Conservation (phyloP, 2,329 filamentous ascomycete genomes). For the Claviceps africana region DNA sequence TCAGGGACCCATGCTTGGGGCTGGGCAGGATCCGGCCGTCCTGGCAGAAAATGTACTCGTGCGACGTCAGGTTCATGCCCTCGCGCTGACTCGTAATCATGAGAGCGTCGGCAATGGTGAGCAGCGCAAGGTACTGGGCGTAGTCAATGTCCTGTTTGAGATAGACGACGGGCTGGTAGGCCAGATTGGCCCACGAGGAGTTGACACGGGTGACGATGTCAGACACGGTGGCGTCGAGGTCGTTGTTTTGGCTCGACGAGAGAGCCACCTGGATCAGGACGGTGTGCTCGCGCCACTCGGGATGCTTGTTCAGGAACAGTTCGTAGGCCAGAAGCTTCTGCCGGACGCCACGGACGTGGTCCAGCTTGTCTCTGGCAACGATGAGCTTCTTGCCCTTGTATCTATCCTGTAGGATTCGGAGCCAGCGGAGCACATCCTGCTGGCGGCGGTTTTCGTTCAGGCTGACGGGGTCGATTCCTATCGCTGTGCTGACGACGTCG, state of each 20-base stretch:
- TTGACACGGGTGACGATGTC: conserved; percentile 94
- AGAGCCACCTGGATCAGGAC: conserved; percentile 90
- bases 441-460: conserved; percentile 58
- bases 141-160: conserved; percentile 91
- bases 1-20: conserved; percentile 77
- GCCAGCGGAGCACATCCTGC: conserved; percentile 62
- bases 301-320: conserved; percentile 85
- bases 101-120: conserved; percentile 78
- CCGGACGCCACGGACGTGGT: conserved; percentile 79
- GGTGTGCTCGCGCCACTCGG: conserved; percentile 74
- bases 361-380: conserved; percentile 86
- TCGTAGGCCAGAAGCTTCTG: conserved; percentile 90
- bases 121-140: conserved; percentile 78
- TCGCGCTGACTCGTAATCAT: conserved; percentile 94
- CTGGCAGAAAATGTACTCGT: conserved; percentile 88
- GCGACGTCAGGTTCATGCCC: conserved; percentile 92
- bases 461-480: conserved; percentile 77
- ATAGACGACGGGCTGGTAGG: conserved; percentile 86
- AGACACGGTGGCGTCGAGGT: conserved; percentile 75
- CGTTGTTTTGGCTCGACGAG: conserved; percentile 74
- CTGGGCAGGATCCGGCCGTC: conserved; percentile 57
- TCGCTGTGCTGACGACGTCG: conserved; percentile 71
- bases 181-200: conserved; percentile 76
- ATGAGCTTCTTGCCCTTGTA: conserved; percentile 85
- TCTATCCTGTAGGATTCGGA: conserved; percentile 64